These are phyloP conservation scores for Usnea hakonensis DNA, from an alignment of 495 filamentous ascomycete genomes.

Conservation along the genomic window DNA sequence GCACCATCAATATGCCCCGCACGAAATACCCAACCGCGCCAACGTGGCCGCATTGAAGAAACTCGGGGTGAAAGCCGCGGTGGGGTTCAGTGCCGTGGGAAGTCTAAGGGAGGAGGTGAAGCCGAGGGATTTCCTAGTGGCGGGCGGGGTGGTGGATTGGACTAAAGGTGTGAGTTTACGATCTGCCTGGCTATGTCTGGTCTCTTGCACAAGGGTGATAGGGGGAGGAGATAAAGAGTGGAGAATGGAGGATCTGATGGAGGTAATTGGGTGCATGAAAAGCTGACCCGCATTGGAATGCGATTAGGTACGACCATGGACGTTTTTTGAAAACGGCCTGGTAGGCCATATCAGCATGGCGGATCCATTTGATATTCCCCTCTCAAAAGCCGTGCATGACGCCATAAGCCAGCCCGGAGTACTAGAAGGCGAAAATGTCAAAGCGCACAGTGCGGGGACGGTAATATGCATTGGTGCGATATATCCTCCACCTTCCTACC, in stretches of 20 bases:
- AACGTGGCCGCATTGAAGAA: conserved; percentile 91
- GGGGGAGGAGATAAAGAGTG: background rate
- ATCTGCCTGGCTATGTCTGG: background rate
- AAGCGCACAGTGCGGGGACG: conserved; percentile 68
- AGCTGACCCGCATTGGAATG: background rate
- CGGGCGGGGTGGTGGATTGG: conserved; percentile 94
- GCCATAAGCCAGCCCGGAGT: conserved; percentile 36
- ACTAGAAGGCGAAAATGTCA: conserved; percentile 72
- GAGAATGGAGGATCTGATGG: background rate
- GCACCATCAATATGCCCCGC: conserved; percentile 82
- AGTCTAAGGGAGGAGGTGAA: conserved; percentile 84
- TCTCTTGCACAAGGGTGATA: background rate
- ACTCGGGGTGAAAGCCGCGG: conserved; percentile 79
- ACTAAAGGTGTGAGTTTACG: conserved; percentile 63
- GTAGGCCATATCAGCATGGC: conserved; percentile 94
- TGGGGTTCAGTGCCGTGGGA: conserved; percentile 94
- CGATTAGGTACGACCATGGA: conserved; percentile 64
- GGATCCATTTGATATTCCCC: conserved; percentile 79
- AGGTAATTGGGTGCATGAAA: background rate
- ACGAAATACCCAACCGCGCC: conserved; percentile 83
- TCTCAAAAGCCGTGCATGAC: conserved; percentile 61
- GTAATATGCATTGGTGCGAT: conserved; percentile 80
- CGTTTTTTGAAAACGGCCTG: conserved; percentile 89
- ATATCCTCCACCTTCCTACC: background rate
- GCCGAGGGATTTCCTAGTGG: conserved; percentile 92